Evolutionary conservation across 2,329 filamentous ascomycete species (phyloP).

Genomic region (Colletotrichum scovillei): DNA sequence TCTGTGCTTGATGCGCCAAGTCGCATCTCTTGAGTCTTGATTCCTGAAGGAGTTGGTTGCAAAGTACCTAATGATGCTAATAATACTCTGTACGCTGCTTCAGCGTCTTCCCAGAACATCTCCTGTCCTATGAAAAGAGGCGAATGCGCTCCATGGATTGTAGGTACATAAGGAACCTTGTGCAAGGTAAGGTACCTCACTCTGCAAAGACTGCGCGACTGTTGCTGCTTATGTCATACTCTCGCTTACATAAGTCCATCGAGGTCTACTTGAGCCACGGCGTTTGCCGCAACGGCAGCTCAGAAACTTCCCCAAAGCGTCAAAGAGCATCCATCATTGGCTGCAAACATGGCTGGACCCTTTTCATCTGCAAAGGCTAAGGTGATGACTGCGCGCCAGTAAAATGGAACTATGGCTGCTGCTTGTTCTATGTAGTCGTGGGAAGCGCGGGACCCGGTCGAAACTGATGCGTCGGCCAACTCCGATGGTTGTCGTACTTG

Average conservation of each 20-base stretch:
- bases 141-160: too few relatives aligned
- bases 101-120: too few relatives aligned
- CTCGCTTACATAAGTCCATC: not conserved
- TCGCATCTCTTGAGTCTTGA: too few relatives aligned
- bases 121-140: too few relatives aligned
- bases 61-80: not conserved
- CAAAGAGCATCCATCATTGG: constrained; percentile 8
- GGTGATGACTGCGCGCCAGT: not conserved
- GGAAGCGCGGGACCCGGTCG: not conserved
- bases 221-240: not conserved
- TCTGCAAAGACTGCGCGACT: not conserved
- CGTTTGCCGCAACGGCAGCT: not conserved
- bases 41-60: not conserved
- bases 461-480: constrained; percentile 4
- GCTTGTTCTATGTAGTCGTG: not conserved
- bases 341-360: constrained; percentile 11
- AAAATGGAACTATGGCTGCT: not conserved
- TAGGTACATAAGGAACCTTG: too few relatives aligned
- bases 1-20: constrained; percentile 39
- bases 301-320: not conserved
- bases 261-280: not conserved
- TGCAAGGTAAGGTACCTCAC: not conserved
- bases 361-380: not conserved
- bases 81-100: not conserved
- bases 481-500: not conserved